Evolutionary conservation across 257 asterid species (phyloP).

Genomic region (Catharanthus roseus): DNA sequence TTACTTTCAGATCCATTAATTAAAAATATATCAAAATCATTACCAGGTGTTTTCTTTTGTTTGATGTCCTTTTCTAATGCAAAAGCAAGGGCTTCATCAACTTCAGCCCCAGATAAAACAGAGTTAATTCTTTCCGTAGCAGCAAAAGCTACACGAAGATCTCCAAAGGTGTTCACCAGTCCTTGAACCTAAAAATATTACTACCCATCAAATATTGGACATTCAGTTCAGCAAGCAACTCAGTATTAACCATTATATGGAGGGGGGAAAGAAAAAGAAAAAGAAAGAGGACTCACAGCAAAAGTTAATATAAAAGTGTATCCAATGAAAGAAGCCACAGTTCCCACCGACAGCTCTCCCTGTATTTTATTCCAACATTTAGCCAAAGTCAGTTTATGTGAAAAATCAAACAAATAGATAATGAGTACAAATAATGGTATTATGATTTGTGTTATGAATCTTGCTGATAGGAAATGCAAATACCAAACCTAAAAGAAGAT

Average conservation of each 20-base stretch:
- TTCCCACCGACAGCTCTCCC: slow-evolving; percentile 95
- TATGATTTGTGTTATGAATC: background rate
- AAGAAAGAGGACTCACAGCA: slow-evolving; percentile 62
- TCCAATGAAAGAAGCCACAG: slow-evolving; percentile 92
- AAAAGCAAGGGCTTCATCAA: slow-evolving; percentile 77
- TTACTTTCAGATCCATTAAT: slow-evolving; percentile 39
- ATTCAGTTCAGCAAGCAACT: slow-evolving; percentile 1
- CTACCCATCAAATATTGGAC: background rate
- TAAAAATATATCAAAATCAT: slow-evolving; percentile 48
- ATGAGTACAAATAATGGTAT: background rate
- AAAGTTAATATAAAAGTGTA: slow-evolving; percentile 87
- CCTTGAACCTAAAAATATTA: slow-evolving; percentile 77
- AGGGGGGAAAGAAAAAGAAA: slow-evolving; percentile 1
- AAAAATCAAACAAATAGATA: slow-evolving; percentile 11
- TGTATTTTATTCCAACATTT: slow-evolving; percentile 26
- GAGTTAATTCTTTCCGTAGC: slow-evolving; percentile 90
- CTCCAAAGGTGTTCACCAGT: slow-evolving; percentile 91
- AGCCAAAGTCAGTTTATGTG: background rate
- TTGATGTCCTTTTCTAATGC: slow-evolving; percentile 72
- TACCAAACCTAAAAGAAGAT: background rate
- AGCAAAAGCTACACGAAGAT: slow-evolving; percentile 95
- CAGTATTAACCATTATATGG: background rate
- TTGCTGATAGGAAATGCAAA: background rate
- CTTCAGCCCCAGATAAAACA: slow-evolving; percentile 64
- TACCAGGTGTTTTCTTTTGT: slow-evolving; percentile 42